Conservation (phyloP, 192 early-diverging fungal genomes). For the Backusella tarrabulga region DNA sequence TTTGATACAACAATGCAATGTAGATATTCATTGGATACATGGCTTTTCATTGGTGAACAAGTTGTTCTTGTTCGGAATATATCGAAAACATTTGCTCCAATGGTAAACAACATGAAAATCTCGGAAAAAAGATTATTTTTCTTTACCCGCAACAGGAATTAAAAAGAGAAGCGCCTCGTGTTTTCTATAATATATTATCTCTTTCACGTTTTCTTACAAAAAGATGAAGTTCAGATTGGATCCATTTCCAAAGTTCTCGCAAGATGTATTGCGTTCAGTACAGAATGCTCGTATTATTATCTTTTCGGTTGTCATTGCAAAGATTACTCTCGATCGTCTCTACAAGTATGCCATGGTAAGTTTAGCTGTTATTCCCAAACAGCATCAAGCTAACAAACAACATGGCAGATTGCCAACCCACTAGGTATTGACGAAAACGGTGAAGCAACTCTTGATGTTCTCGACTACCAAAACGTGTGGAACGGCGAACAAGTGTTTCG, state of each 20-base stretch:
- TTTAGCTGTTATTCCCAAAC: no score
- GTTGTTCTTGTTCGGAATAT: no score
- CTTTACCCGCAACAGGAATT: neutral
- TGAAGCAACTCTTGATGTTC: conserved; percentile 29
- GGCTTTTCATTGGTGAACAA: no score
- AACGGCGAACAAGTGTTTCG: conserved; percentile 16
- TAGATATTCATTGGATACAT: no score
- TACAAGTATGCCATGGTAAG: conserved; percentile 21
- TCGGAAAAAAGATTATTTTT: neutral
- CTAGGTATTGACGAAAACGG: conserved; percentile 4
- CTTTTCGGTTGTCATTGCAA: conserved; percentile 12
- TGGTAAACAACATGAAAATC: neutral
- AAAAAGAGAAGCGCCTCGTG: neutral
- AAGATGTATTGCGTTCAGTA: neutral
- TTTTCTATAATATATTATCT: neutral
- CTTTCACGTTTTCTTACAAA: neutral
- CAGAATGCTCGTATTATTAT: conserved; percentile 16
- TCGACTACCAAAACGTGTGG: conserved; percentile 30
- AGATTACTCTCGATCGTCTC: conserved; percentile 14
- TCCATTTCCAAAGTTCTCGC: conserved; percentile 14
- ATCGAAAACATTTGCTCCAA: no score
- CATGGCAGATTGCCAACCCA: conserved; percentile 31
- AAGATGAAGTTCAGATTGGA: conserved; percentile 2
- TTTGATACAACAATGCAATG: no score
- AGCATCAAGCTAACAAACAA: neutral